Evolutionary conservation across 768 basidiomycete genomes (phyloP).

Genomic region (Daedaleopsis nitida): DNA sequence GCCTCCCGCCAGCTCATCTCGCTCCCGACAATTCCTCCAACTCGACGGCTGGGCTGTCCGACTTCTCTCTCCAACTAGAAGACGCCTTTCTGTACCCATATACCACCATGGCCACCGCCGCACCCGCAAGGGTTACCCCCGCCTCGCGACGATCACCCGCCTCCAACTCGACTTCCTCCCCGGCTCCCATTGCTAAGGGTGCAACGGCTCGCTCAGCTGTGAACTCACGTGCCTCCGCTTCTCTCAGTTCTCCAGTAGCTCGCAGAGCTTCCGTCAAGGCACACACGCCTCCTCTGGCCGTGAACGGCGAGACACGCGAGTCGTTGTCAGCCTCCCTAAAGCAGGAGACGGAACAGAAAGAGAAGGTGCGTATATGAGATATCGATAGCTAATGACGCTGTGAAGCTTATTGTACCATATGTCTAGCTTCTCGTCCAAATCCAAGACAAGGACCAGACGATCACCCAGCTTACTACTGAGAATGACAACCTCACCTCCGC

Average conservation of each 20-base stretch:
- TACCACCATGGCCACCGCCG: slow-evolving; percentile 46
- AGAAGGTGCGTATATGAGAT: slow-evolving; percentile 53
- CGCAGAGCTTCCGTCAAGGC: slow-evolving; percentile 56
- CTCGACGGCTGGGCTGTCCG: slow-evolving; percentile 15
- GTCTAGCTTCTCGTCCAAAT: slow-evolving; percentile 71
- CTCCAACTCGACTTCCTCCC: slow-evolving; percentile 43
- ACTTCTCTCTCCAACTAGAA: neutral
- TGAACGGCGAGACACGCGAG: slow-evolving; percentile 58
- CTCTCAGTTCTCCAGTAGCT: slow-evolving; percentile 48
- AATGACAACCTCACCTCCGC: slow-evolving; percentile 66
- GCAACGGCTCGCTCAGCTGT: slow-evolving; percentile 69
- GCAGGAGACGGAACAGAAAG: slow-evolving; percentile 80
- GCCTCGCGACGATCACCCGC: slow-evolving; percentile 47
- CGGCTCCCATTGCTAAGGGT: slow-evolving; percentile 48
- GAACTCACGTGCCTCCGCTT: slow-evolving; percentile 54
- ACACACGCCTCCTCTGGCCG: slow-evolving; percentile 38
- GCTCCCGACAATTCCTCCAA: neutral
- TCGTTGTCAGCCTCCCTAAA: slow-evolving; percentile 63
- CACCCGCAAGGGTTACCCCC: slow-evolving; percentile 47
- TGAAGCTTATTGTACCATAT: slow-evolving; percentile 10
- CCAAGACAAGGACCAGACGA: slow-evolving; percentile 77
- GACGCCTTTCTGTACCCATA: slow-evolving; percentile 16
- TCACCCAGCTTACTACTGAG: slow-evolving; percentile 60
- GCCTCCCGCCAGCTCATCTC: slow-evolving; percentile 18
- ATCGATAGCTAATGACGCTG: neutral